Evolutionary conservation across 805 yeast genomes (phyloP).

Genomic region (Pichia heedii): DNA sequence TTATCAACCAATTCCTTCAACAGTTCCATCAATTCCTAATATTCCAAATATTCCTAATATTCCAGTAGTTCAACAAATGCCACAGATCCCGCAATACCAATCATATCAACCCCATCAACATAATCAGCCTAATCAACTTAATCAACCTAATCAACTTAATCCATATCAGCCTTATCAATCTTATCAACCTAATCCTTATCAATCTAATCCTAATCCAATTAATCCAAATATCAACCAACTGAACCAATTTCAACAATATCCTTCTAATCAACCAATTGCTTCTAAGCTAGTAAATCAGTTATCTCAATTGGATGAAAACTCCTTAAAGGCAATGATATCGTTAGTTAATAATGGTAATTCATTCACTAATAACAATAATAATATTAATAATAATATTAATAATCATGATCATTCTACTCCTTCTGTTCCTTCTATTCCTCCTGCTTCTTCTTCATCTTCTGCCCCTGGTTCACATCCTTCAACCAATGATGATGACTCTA

Average conservation of each 20-base stretch:
- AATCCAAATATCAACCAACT: constrained; percentile 5
- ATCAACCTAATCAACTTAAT: not conserved
- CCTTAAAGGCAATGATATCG: constrained; percentile 26
- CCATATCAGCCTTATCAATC: constrained; percentile 1
- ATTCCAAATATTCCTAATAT: no score
- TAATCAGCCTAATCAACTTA: not conserved
- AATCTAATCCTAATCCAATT: constrained; percentile 7
- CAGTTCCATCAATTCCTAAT: no score
- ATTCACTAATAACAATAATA: constrained; percentile 11
- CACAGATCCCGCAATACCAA: no score
- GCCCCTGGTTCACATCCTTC: no score
- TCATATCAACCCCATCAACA: not conserved
- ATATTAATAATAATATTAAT: constrained; percentile 7
- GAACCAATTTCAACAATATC: constrained; percentile 16
- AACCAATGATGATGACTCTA: constrained; percentile 19
- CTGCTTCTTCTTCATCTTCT: not conserved
- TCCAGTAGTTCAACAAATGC: no score
- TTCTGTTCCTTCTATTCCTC: no score
- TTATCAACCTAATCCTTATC: constrained; percentile 1
- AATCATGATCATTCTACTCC: constrained; percentile 9
- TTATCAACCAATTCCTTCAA: not conserved
- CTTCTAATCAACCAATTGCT: constrained; percentile 5
- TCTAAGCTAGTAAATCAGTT: constrained; percentile 13
- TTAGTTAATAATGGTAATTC: constrained; percentile 19
- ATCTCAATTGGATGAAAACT: constrained; percentile 24